Evolutionary conservation across 768 basidiomycete species (phyloP), one percentile per base, ranked within the genome.

Genomic region (Mycena olivaceomarginata): DNA sequence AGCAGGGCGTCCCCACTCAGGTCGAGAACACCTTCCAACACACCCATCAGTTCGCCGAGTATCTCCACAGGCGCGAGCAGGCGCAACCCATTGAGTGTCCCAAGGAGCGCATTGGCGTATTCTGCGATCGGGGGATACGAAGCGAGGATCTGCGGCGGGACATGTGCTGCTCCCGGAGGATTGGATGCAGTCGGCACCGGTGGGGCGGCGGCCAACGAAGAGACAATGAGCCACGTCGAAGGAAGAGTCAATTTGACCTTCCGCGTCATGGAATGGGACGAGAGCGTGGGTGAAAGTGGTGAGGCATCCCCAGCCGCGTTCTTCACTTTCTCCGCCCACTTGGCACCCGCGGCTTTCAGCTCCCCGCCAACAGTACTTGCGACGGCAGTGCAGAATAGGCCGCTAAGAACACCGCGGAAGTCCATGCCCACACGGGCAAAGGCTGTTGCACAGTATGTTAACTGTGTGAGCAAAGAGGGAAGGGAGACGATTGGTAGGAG

Each of bases 351-450:
- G 0, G 84, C 83, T 9, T 83, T 82, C 63, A 95, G 84, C 53
- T 94, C 92, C 39, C 87, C 86, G 11, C 86, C 85, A 45, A 95
- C 91, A 9, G 92, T 90, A 39, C 86, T 83, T 5, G 90, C 83
- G 13, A 97, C 93, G 2, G 95, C 94, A 60, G 87, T 84, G 51
- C 89, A 89, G 82, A 97, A 93, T 4, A 95, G 86, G n/a, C 90
- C 89, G 4, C 90, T 90, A 41, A 98, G 86, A 20, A 94, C 85
- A 0, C 89, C 85, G 43, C 94, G 92, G 84, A 99, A 99, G 83
- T 98, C 98, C 80, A 98, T 90, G 0, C 98, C 98, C 18, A 98
- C 91, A n/a, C 97, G 93, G 0, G 96, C 90, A 82, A 98, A 98
- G 0, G 97, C 97, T 20, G 93, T 92, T 10, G 97, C 93, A 83